Evolutionary conservation across 768 basidiomycete species (phyloP).

Genomic region (Boletus rubroflammeus): DNA sequence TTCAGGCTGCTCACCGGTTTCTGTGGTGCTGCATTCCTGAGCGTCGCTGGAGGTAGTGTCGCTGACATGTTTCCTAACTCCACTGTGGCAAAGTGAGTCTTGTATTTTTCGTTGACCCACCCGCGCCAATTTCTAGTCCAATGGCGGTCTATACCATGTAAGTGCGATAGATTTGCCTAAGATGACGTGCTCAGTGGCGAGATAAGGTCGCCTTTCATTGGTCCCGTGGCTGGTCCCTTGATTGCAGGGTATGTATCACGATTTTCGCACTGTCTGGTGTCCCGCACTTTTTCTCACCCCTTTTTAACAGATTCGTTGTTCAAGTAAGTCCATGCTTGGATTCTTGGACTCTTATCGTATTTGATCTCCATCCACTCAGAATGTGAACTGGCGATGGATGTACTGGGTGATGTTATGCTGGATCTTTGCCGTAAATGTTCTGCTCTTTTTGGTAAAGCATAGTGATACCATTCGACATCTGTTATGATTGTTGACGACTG

Average conservation of each 20-base stretch:
- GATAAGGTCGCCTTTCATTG: conserved; percentile 47
- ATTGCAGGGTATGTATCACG: conserved; percentile 49
- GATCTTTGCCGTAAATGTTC: conserved; percentile 51
- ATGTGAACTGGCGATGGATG: conserved; percentile 71
- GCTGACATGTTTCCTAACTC: conserved; percentile 54
- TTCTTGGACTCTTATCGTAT: neutral
- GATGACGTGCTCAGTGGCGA: neutral
- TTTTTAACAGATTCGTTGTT: conserved; percentile 57
- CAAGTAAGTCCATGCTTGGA: conserved; percentile 37
- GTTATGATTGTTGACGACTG: neutral
- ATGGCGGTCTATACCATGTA: conserved; percentile 53
- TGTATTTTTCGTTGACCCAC: neutral
- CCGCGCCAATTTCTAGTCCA: conserved; percentile 35
- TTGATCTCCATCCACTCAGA: conserved; percentile 29
- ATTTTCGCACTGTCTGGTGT: neutral
- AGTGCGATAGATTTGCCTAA: neutral
- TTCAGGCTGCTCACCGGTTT: conserved; percentile 58
- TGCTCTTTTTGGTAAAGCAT: conserved; percentile 48
- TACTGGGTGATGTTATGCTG: conserved; percentile 70
- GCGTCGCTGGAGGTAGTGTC: conserved; percentile 59
- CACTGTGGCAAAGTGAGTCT: conserved; percentile 55
- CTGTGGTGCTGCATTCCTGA: conserved; percentile 54
- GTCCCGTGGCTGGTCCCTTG: conserved; percentile 53
- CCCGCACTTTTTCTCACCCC: neutral
- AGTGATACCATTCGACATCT: too few species aligned